Percentiles rank a stretch among this genome's conserved stretches.
Conservation (phyloP, 2,329 filamentous ascomycete species). For the Fusarium mexicanum region DNA sequence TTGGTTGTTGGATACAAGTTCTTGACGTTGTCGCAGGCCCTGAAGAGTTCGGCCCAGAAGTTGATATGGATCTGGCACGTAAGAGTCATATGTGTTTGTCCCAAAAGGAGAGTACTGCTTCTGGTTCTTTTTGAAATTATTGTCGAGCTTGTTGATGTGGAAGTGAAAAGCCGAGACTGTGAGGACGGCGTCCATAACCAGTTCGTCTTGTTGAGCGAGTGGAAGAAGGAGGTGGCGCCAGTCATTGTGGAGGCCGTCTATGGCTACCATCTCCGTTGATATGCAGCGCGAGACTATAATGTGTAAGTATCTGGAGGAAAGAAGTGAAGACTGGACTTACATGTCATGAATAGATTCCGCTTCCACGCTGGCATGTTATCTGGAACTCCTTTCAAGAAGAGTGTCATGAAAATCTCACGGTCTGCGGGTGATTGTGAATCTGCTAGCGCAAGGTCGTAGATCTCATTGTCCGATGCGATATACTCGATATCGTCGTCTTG, state of each 20-base stretch:
- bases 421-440: neutral
- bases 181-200: constrained; percentile 36
- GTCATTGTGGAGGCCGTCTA: constrained; percentile 40
- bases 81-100: neutral
- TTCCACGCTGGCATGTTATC: constrained; percentile 27
- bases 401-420: neutral
- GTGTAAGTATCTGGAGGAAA: neutral
- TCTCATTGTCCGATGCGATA: neutral
- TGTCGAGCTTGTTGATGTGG: constrained; percentile 9
- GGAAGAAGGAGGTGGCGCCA: constrained; percentile 40
- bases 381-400: constrained; percentile 16
- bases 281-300: constrained; percentile 28
- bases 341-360: constrained; percentile 26
- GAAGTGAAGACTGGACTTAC: neutral
- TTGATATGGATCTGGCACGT: constrained; percentile 18
- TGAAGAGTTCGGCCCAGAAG: constrained; percentile 27
- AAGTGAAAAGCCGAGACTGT: constrained; percentile 35
- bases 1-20: constrained; percentile 18
- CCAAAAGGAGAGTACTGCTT: neutral
- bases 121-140: neutral
- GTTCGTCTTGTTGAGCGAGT: constrained; percentile 27
- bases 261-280: constrained; percentile 40
- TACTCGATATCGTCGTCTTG: neutral
- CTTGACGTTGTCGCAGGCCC: constrained; percentile 27
- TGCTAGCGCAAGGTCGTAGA: neutral